Evolutionary conservation across 1,284 basidiomycete species (phyloP), one percentile per base, ranked within the genome.

Genomic region (Sanghuangporus sanghuang): DNA sequence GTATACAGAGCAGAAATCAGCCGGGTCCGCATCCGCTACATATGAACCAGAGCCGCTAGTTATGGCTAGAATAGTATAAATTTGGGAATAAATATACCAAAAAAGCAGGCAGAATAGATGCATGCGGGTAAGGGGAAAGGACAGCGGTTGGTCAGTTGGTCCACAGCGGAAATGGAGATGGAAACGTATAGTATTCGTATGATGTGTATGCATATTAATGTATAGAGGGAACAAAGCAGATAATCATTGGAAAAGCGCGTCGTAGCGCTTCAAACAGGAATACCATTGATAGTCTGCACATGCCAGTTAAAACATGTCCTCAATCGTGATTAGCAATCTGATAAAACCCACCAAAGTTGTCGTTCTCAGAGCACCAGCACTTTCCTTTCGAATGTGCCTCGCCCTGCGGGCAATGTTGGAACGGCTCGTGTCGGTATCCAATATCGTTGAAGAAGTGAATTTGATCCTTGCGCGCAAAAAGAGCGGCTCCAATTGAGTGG

Each of bases 401-500:
- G 23, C 83, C 84, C 72, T 85, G 82, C 1, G 90, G 89, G 68
- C 89, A 92, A 69, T 92, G 90, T 70, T 88, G 85, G 77, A 90
- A 92, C n/a, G 90, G 90, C 66, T 89, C 86, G 64, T 92, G 89
- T 50, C 84, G 80, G 71, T 90, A 91, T 14, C 85, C 81, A 50
- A 78, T 80, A 64, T 82, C 80, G 64, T 73, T 80, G 77, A 94
- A 93, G 76, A 92, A 93, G 73, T 93, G 87, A 61, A 95, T 84
- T 73, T 95, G 88, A 7, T 92, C 87, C 70, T 90, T 92, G 64
- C 78, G 81, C 1, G 89, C 89, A 70, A 95, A 91, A 35, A 95
- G 78, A 0, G 91, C 87, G 0, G 90, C 93, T 39, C 88, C 94
- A 68, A 96, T 92, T 62, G 88, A 91, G 72, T 95, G 93, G 2